Evolutionary conservation across 441 rosid species (phyloP), one percentile per base, ranked within the genome.

Genomic region (Erodium moschatum): DNA sequence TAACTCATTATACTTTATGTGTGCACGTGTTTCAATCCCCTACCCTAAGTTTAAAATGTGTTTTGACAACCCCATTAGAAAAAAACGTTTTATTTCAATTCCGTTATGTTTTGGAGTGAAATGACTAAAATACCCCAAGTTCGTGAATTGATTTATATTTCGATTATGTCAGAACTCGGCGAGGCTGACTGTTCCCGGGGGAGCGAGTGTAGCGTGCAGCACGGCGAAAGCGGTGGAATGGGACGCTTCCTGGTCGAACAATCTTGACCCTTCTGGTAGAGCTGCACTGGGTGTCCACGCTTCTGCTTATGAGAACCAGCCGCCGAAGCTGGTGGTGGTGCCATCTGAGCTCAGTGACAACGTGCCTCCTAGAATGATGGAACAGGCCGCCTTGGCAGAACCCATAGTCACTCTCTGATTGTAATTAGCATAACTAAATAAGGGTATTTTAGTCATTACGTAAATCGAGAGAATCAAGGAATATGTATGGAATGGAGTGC

Each of bases 211-310:
- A 50, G 99, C 99, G 2, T 95, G 99, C 84, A 91, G 97, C 67
- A 87, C 97, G 0, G 97, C 97, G n/a, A 95, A 91, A 78, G 97
- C 97, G 68, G 90, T 91, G 46, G 97, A 91, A 73, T 95, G 99
- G 97, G 97, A 95, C 68, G 97, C 90, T 6, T 69, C 85, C 13
- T 91, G 99, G 99, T 83, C 91, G 9, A 84, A 89, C 76, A 95
- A 91, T 79, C 97, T 73, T 3, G 97, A 95, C 64, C 98, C 97
- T 3, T 91, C 98, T 15, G 95, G 98, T 27, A 97, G 98, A 61
- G 96, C 97, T 8, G 99, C 99, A 21, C 86, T 87, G 65, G 99
- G 99, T 50, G 90, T 95, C 76, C 99, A 95, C 75, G 84, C 69
- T 44, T 88, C 90, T 73, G 87, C 97, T 46, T 90, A 89, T 1